A percentile compares a stretch with the other conserved stretches of the same genome.
These are phyloP conservation scores for Phytopythium aichiense DNA, from an alignment of 352 stramenopile genomes.

Conservation along the genomic window DNA sequence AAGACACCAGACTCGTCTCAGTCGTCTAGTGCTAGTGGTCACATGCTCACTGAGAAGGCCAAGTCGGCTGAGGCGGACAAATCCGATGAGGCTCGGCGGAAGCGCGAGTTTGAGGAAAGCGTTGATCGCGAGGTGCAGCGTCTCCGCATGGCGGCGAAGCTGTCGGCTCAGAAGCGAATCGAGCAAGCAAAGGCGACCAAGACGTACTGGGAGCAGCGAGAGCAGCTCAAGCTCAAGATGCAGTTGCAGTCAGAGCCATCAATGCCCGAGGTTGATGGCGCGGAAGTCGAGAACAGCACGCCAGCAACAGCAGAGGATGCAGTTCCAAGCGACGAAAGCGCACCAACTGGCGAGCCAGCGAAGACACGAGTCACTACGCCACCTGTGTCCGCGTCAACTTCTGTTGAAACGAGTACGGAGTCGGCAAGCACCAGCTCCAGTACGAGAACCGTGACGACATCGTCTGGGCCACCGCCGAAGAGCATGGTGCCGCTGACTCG, in stretches of 20 bases:
- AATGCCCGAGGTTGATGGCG: not conserved
- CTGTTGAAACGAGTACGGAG: not conserved
- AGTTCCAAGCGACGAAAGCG: not conserved
- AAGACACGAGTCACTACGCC: not conserved
- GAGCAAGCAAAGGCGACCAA: constrained; percentile 72
- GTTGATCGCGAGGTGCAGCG: constrained; percentile 62
- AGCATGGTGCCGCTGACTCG: not conserved
- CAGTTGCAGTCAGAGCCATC: constrained; percentile 5
- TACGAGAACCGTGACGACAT: not conserved
- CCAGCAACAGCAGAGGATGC: not conserved
- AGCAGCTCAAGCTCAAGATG: constrained; percentile 40
- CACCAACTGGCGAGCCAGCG: not conserved
- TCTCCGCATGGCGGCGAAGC: constrained; percentile 55
- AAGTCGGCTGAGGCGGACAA: constrained; percentile 7
- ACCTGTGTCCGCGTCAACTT: not conserved
- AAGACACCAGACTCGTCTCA: constrained; percentile 7
- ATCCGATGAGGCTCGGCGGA: constrained; percentile 28
- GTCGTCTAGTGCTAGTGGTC: not conserved
- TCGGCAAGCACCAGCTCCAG: not conserved
- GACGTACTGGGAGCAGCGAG: constrained; percentile 55
- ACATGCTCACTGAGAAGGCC: not conserved
- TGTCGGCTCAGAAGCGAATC: constrained; percentile 70
- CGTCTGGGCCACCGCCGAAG: not conserved
- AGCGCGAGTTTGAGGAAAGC: constrained; percentile 52
- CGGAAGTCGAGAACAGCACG: not conserved